Evolutionary conservation across 331 rosid genomes (phyloP), one percentile per base, ranked within the genome.

Genomic region (Acacia concinna): DNA sequence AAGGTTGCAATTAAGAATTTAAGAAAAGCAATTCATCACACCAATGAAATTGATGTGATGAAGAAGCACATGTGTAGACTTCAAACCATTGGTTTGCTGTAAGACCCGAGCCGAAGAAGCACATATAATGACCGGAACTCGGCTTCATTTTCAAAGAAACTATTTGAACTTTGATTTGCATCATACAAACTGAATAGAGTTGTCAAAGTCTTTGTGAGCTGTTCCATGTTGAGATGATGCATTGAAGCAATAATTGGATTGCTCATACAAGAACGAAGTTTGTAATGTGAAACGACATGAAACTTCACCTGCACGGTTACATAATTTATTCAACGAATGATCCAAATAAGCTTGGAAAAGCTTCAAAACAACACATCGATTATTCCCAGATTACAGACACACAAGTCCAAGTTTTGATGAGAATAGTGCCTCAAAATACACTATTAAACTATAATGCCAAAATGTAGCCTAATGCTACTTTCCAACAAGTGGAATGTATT

Each of bases 181-280:
- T 90, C 94, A 44, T 95, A 95, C 68, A 95, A 79, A 84, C 84
- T 81, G 38, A 87, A 85, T 40, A 95, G 83, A 63, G 97, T 85
- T 31, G 91, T 57, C 85, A 95, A 81, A 37, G 98, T 78, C 90
- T 95, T 95, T 3, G 93, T 81, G 69, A 95, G 97, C 84, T 92
- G 98, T 77, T 95, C 97, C 97, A 82, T 71, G 88, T 91, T 92
- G 68, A 95, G 97, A 85, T 91, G 87, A 79, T 85, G 97, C 81
- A 86, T 65, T 70, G 98, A 90, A 83, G 97, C 83, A 6, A 84
- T 84, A 73, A 87, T 89, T 65, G 90, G 85, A 84, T 85, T 82
- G 70, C 87, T 60, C 73, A 73, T 81, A 71, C 86, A 80, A 78
- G 81, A 44, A 62, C 80, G 75, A 65, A 95, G 94, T 85, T 79